Base-by-base conservation (phyloP, 164 flowering plant genomes). In the Nelumbo lutea region DNA sequence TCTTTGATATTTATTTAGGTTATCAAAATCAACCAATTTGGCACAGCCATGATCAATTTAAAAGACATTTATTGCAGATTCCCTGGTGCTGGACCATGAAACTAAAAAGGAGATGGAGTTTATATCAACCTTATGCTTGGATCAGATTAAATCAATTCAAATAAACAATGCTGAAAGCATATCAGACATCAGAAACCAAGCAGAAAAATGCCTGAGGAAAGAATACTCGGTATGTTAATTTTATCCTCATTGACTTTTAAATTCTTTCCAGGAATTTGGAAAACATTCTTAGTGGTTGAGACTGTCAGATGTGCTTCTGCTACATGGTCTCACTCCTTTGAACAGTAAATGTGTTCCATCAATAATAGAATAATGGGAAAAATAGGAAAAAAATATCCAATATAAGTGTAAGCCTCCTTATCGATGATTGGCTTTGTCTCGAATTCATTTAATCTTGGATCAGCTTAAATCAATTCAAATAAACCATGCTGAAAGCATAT, bases 171-270 rank as follows among this genome's bases (percentile, higher is more conserved):
- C 70, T 10, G 73, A 74, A 69, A 68, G 75, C 68, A 48, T 83
- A 68, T 72, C 80, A 52, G 75, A 67, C 42, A 79, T 90, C 61
- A 75, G 82, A 77, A 78, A 67, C 71, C 66, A 58, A 62, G 79
- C 91, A 68, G 92, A 84, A 69, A 75, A 81, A 68, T 80, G 79
- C 78, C 80, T 89, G 39, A 62, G 62, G 46, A 84, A 83, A 72
- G 88, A 88, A 64, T 91, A 91, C 73, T 50, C 75, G 88, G 95
- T 91, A 84, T 42, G 75, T 10, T 61, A 57, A 56, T 56, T 53
- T 41, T 45, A 60, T 15, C 15, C 42, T 6, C 65, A 43, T 46
- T 27, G 9, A 47, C n/a, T 48, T 61, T 6, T 48, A 46, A 27
- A 27, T 27, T 27, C 27, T 27, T 27, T 27, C 0, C 27, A 27